A percentile compares a stretch with the other conserved stretches of the same genome.
Evolutionary conservation across 495 filamentous ascomycete genomes (phyloP).

Genomic region (Extremus antarcticus): DNA sequence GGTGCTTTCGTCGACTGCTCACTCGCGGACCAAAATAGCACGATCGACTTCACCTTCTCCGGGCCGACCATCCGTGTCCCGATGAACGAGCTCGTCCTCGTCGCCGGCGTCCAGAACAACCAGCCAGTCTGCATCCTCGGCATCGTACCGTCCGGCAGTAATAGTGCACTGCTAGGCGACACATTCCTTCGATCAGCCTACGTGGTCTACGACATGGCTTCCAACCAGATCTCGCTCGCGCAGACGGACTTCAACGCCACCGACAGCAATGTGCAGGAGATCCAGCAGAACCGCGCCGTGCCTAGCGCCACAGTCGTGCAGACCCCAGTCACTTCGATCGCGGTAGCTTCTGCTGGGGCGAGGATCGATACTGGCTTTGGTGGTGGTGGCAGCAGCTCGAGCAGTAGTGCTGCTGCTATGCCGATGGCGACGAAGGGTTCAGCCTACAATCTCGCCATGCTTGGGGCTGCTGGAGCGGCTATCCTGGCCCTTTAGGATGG

Average conservation of each 20-base stretch:
- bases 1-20: slow-evolving; percentile 66
- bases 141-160: slow-evolving; percentile 56
- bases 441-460: slow-evolving; percentile 12
- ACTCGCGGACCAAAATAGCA: slow-evolving; percentile 43
- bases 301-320: slow-evolving; percentile 59
- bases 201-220: slow-evolving; percentile 80
- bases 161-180: slow-evolving; percentile 68
- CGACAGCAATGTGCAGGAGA: slow-evolving; percentile 54
- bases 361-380: slow-evolving; percentile 4
- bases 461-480: slow-evolving; percentile 14
- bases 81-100: slow-evolving; percentile 68
- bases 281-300: slow-evolving; percentile 53
- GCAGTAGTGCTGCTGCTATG: neutral
- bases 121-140: slow-evolving; percentile 53
- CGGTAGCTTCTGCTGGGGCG: slow-evolving; percentile 24
- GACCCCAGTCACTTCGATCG: slow-evolving; percentile 45
- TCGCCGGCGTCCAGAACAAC: slow-evolving; percentile 36
- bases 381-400: slow-evolving; percentile 1
- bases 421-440: slow-evolving; percentile 7
- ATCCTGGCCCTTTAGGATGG: slow-evolving; percentile 13
- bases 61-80: slow-evolving; percentile 63
- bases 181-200: slow-evolving; percentile 90
- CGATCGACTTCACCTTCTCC: slow-evolving; percentile 52
- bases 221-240: slow-evolving; percentile 79
- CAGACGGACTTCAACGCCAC: slow-evolving; percentile 76